Conservation (phyloP, 805 yeast species). For the Jamesozyma gamospora region DNA sequence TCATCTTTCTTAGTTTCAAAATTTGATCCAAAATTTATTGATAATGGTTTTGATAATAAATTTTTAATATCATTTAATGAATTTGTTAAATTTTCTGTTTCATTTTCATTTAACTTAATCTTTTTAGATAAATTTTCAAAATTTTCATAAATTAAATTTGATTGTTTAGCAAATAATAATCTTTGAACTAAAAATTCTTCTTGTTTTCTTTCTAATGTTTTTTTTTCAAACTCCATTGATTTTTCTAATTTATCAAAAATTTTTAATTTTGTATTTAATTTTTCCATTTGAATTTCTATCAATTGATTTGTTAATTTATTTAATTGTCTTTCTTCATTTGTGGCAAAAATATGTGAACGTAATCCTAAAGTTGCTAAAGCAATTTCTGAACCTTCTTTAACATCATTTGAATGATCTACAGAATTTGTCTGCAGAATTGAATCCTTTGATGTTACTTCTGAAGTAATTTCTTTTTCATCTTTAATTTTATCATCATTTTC, state of each 20-base stretch:
- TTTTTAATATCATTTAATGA: constrained; percentile 21
- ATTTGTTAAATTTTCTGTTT: constrained; percentile 4
- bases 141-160: constrained; percentile 39
- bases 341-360: constrained; percentile 68
- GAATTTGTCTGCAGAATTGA: too few species aligned
- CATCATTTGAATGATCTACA: background rate
- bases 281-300: constrained; percentile 51
- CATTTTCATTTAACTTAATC: constrained; percentile 8
- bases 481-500: background rate
- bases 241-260: constrained; percentile 54
- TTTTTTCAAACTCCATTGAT: constrained; percentile 55
- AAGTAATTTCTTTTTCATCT: constrained; percentile 1
- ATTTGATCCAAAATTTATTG: constrained; percentile 20
- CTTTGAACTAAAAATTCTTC: constrained; percentile 59
- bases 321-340: constrained; percentile 72
- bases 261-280: constrained; percentile 52
- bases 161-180: constrained; percentile 52
- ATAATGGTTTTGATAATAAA: constrained; percentile 25
- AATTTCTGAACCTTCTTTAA: constrained; percentile 52
- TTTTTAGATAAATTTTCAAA: constrained; percentile 15
- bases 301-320: constrained; percentile 46
- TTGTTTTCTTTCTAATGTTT: constrained; percentile 48
- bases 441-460: background rate
- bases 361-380: constrained; percentile 72
- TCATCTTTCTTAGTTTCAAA: background rate